Base-by-base conservation (phyloP, 306 rosid species). In the Corylus avellana region DNA sequence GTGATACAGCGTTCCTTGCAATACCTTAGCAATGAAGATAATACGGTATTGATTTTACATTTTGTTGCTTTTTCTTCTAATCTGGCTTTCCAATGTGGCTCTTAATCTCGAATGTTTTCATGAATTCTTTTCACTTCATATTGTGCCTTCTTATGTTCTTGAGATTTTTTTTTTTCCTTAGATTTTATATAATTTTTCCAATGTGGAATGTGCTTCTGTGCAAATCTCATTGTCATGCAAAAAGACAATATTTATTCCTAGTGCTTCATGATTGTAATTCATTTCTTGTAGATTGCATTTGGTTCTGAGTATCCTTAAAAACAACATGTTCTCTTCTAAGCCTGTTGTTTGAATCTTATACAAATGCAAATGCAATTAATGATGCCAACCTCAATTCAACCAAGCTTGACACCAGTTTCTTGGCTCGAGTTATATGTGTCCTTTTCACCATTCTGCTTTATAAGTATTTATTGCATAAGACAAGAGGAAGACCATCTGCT, bases 1-100 rank as follows among this genome's bases (percentile, higher is more conserved):
- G 92, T 89, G 53, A 82, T 91, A 56, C 90, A 85, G 73, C 90
- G 92, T 76, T 93, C 94, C 82, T 88, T 91, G 86, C 85, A 84
- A 81, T 85, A 89, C 82, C 75, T 91, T 75, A 78, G 80, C 82
- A 44, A 25, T 20, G 91, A 84, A 83, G 91, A 88, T 56, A 91
- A 91, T 49, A 83, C 80, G 89, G 97, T 92, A 82, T 14, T 29
- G 71, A 37, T 7, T n/a, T 55, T 44, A 7, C 12, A 44, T 44
- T 50, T 18, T 56, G 58, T 44, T 71, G 12, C 10, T 22, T 54
- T 54, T 77, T 51, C 77, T 71, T 70, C 70, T 70, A 53, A 56
- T 39, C 39, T 66, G 59, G 22, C 17, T 10, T 50, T 37, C 74
- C 18, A 44, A 17, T 66, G 14, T 53, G 55, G 50, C 20, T 48